Base-by-base conservation (phyloP, 2,329 filamentous ascomycete genomes). In the Uncinocarpus reesii region DNA sequence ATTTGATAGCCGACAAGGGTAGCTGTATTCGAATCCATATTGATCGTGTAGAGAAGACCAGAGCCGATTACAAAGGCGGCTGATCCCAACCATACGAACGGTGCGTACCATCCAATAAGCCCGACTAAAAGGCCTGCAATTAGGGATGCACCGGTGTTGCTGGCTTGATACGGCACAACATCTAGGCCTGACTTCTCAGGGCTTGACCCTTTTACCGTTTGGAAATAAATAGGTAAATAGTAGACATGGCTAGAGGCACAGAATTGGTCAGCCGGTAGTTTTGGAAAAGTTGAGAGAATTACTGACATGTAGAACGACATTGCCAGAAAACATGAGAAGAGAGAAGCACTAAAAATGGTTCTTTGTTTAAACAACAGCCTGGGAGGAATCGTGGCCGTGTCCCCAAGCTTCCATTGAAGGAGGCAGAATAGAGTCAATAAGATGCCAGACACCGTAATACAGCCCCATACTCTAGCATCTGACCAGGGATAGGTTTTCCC, bases 141-240 rank as follows among this genome's bases (percentile, higher is more conserved):
- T 28, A 60, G 53, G 28, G 48, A 51, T 23, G 49, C 47, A 16
- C 59, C 29, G 13, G 58, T 56, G 2, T 60, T 42, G 20, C 60
- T 49, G 52, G 65, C 60, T 54, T 69, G 61, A 47, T 68, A 60
- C 4, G 68, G 68, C 1, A 65, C 13, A 37, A 57, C 54, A 53
- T 61, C 51, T 48, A 60, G 55, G 10, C 62, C 65, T 11, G 63
- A 64, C 8, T 58, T 56, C 34, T 66, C 60, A 10, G 69, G 63
- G 1, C 59, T 61, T 3, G 63, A 64, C n/a, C 62, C 59, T 54
- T 69, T 69, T 42, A 66, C 63, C 29, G 66, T 64, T 55, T 72
- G 70, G 56, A 72, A 71, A 54, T 66, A 62, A 35, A 61, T 57
- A 6, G 60, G 58, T 10, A 63, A 38, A 42, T 59, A 62, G 11